These are phyloP conservation scores for Elaeis oleifera DNA, from an alignment of 202 grass and related monocot species.

Conservation along the genomic window DNA sequence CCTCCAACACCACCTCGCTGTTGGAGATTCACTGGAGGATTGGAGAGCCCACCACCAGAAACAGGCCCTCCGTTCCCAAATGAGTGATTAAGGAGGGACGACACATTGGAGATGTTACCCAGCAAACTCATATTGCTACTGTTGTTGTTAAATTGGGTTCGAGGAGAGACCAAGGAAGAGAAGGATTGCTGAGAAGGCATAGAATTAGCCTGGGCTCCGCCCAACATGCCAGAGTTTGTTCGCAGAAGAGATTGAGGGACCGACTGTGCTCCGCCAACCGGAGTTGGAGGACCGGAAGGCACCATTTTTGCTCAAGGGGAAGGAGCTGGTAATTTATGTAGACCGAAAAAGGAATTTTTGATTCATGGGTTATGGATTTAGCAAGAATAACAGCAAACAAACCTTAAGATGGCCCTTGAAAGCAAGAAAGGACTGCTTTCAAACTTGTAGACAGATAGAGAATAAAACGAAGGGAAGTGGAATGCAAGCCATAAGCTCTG, in stretches of 20 bases:
- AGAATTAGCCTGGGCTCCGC: background rate
- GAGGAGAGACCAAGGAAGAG: constrained; percentile 27
- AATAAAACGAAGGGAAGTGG: background rate
- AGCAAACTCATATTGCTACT: constrained; percentile 9
- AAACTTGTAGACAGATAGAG: background rate
- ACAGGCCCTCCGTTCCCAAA: constrained; percentile 13
- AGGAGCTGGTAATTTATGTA: background rate
- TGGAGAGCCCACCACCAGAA: constrained; percentile 3
- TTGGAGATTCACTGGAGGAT: background rate
- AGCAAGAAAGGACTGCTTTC: background rate
- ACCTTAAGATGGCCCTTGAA: too few species aligned
- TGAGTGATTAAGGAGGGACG: constrained; percentile 19
- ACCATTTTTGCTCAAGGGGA: constrained; percentile 17
- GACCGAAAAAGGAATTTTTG: constrained; percentile 1
- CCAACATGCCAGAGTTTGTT: constrained; percentile 19
- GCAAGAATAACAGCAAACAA: background rate
- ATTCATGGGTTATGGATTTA: background rate
- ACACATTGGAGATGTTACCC: constrained; percentile 20
- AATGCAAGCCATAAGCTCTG: background rate
- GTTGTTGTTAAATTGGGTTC: constrained; percentile 21
- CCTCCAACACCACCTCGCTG: background rate
- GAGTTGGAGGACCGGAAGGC: constrained; percentile 17
- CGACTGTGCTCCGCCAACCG: constrained; percentile 21
- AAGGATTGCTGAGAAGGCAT: constrained; percentile 11
- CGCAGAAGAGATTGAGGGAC: constrained; percentile 22